Evolutionary conservation across 768 basidiomycete species (phyloP).

Genomic region (Tylopilus cervinicoccineus): DNA sequence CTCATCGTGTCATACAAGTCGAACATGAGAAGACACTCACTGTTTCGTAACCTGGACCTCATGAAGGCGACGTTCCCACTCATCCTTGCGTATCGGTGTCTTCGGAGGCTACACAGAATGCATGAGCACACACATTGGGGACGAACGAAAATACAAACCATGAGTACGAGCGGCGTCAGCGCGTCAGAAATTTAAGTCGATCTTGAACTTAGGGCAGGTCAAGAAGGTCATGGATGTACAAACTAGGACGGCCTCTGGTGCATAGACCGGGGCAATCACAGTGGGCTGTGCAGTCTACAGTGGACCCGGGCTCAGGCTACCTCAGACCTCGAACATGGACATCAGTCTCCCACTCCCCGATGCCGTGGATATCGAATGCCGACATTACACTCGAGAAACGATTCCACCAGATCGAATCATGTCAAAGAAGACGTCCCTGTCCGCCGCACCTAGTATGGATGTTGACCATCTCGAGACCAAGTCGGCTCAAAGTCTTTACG

Average conservation of each 20-base stretch:
- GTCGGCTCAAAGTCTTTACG: conserved; percentile 13
- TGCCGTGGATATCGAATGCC: not conserved
- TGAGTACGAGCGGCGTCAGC: conserved; percentile 19
- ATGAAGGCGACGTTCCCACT: conserved; percentile 82
- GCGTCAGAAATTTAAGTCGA: conserved; percentile 31
- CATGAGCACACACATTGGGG: conserved; percentile 1
- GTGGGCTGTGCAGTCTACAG: too few species aligned
- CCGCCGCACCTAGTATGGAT: conserved; percentile 44
- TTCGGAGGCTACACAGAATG: conserved; percentile 42
- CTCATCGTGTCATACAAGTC: conserved; percentile 49
- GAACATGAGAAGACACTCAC: conserved; percentile 53
- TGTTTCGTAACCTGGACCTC: conserved; percentile 82
- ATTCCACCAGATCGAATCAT: conserved; percentile 79
- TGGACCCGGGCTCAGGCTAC: too few species aligned
- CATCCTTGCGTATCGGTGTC: conserved; percentile 63
- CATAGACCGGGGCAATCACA: too few species aligned
- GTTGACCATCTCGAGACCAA: conserved; percentile 4
- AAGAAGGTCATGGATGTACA: not conserved
- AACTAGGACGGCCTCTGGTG: too few species aligned
- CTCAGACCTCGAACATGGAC: not conserved
- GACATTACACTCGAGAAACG: conserved; percentile 58
- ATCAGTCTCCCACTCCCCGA: not conserved
- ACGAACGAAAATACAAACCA: conserved; percentile 27
- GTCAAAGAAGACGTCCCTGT: conserved; percentile 74
- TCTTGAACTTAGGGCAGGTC: conserved; percentile 38